Conservation (phyloP, 1,284 basidiomycete genomes). For the Testicularia cyperi region DNA sequence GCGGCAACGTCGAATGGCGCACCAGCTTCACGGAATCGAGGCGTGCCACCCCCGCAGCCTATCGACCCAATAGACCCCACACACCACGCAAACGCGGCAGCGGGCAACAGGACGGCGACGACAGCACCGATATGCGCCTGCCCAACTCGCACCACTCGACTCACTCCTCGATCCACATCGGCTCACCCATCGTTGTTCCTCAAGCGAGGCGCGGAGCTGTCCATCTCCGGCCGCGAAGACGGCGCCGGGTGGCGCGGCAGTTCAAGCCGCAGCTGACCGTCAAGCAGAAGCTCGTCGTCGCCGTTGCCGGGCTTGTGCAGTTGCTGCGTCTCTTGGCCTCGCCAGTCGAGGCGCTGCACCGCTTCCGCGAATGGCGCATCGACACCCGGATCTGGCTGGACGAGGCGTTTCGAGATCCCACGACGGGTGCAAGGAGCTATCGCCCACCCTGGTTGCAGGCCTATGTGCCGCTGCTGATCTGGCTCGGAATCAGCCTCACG, state of each 20-base stretch:
- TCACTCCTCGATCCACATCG: conserved; percentile 37
- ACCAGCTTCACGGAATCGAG: conserved; percentile 29
- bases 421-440: conserved; percentile 46
- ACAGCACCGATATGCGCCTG: conserved; percentile 28
- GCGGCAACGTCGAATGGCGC: conserved; percentile 15
- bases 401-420: conserved; percentile 53
- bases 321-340: conserved; percentile 20
- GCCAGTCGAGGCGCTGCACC: conserved; percentile 24
- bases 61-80: conserved; percentile 31
- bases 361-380: conserved; percentile 26
- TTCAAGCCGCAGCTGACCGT: conserved; percentile 15
- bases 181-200: conserved; percentile 49
- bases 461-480: conserved; percentile 59
- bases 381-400: conserved; percentile 39
- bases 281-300: conserved; percentile 15
- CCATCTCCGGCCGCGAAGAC: conserved; percentile 15
- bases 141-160: conserved; percentile 16
- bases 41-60: conserved; percentile 38
- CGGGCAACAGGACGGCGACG: conserved; percentile 13
- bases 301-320: conserved; percentile 7
- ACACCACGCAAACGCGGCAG: conserved; percentile 25
- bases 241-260: conserved; percentile 7
- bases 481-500: conserved; percentile 56
- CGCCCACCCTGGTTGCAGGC: conserved; percentile 57
- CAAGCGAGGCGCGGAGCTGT: conserved; percentile 48